These are phyloP conservation scores for Carex parvula DNA, from an alignment of 176 grass and related monocot species.

Conservation along the genomic window DNA sequence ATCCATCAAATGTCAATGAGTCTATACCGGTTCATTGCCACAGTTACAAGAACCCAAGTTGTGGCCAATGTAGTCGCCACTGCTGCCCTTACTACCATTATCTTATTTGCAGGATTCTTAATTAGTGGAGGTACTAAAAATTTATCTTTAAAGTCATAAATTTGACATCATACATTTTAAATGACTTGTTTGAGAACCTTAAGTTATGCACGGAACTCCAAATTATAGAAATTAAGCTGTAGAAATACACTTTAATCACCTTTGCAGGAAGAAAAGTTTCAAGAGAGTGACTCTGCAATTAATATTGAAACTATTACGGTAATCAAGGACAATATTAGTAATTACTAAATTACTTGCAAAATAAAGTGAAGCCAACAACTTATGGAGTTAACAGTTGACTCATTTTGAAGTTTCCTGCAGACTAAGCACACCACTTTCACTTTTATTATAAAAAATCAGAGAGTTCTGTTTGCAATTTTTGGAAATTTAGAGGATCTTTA, in stretches of 20 bases:
- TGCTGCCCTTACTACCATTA: slow-evolving; percentile 56
- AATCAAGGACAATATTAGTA: not conserved
- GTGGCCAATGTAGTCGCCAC: slow-evolving; percentile 67
- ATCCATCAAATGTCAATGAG: slow-evolving; percentile 93
- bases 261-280: not conserved
- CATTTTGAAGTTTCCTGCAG: not conserved
- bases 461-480: not conserved
- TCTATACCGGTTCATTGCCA: slow-evolving; percentile 73
- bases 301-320: not conserved
- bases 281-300: not conserved
- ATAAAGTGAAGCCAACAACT: not conserved
- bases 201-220: not conserved
- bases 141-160: not conserved
- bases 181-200: not conserved
- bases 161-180: not conserved
- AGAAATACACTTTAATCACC: not conserved
- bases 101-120: slow-evolving; percentile 73
- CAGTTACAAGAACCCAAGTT: slow-evolving; percentile 85
- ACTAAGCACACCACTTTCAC: not conserved
- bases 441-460: not conserved
- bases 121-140: slow-evolving; percentile 69
- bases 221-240: not conserved
- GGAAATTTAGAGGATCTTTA: not conserved
- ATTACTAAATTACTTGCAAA: not conserved
- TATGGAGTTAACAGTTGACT: not conserved